These are phyloP conservation scores for Galerina marginata DNA, from an alignment of 768 basidiomycete genomes.

Conservation along the genomic window DNA sequence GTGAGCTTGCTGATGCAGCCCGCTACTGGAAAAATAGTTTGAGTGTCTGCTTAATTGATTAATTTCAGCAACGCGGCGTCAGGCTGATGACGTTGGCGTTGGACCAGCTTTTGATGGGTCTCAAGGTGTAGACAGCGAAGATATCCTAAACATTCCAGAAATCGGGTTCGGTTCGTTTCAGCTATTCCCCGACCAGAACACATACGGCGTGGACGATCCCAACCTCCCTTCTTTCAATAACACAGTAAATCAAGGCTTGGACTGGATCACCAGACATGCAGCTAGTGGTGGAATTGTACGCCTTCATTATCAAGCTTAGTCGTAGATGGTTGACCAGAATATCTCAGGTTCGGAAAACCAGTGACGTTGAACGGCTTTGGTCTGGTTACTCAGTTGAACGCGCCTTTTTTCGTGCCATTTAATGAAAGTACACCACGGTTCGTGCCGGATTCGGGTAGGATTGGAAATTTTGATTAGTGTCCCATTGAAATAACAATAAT, in stretches of 20 bases:
- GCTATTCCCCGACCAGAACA: constrained; percentile 73
- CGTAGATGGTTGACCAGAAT: not conserved
- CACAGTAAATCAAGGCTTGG: constrained; percentile 51
- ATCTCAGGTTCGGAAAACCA: constrained; percentile 58
- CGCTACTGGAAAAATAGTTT: not conserved
- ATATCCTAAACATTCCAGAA: constrained; percentile 60
- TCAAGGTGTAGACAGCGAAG: constrained; percentile 70
- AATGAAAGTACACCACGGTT: constrained; percentile 53
- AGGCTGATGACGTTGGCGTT: constrained; percentile 41
- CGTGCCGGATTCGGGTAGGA: constrained; percentile 32
- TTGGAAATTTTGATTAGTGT: not conserved
- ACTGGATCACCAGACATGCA: constrained; percentile 61
- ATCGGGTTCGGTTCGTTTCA: constrained; percentile 69
- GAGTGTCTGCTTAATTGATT: constrained; percentile 9
- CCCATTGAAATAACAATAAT: not conserved
- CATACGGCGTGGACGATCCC: constrained; percentile 55
- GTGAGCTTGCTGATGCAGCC: too few relatives aligned
- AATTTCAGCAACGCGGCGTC: constrained; percentile 50
- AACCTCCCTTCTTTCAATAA: constrained; percentile 57
- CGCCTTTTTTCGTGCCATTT: constrained; percentile 65
- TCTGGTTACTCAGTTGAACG: constrained; percentile 62
- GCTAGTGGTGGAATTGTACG: constrained; percentile 50
- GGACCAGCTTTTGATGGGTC: constrained; percentile 66
- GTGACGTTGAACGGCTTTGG: constrained; percentile 60
- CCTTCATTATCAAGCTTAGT: not conserved